Evolutionary conservation across 169 alveolate species (phyloP).

Genomic region (Cryptosporidium ubiquitum): DNA sequence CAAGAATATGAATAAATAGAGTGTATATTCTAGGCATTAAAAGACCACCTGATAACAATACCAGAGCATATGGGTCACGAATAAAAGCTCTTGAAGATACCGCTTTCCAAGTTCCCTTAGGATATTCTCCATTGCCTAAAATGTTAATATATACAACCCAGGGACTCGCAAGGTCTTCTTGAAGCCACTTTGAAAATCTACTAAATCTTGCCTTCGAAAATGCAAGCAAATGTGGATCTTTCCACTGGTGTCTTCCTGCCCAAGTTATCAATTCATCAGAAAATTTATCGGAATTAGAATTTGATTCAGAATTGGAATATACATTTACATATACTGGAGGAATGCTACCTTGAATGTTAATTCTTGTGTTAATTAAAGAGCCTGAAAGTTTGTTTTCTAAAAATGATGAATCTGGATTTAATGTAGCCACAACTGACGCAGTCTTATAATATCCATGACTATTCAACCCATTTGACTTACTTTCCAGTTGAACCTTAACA

Average conservation of each 20-base stretch:
- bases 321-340: conserved; percentile 47
- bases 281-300: neutral
- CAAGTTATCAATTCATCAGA: conserved; percentile 23
- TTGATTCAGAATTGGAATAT: neutral
- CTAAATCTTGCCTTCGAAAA: conserved; percentile 34
- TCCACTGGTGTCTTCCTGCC: conserved; percentile 52
- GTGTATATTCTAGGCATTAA: conserved; percentile 27
- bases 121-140: conserved; percentile 48
- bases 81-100: conserved; percentile 63
- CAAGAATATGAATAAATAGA: conserved; percentile 38
- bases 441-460: neutral
- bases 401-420: conserved; percentile 2
- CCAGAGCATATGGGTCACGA: conserved; percentile 32
- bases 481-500: conserved; percentile 31
- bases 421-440: conserved; percentile 21
- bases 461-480: neutral
- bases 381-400: neutral
- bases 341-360: conserved; percentile 38
- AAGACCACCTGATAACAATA: conserved; percentile 36
- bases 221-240: conserved; percentile 47
- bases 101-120: conserved; percentile 60
- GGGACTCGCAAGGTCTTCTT: conserved; percentile 57
- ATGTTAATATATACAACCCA: conserved; percentile 55
- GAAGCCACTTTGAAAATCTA: conserved; percentile 41
- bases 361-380: neutral